phyloP scores from a whole-genome alignment of 768 basidiomycete species.

The Imleria badia region DNA sequence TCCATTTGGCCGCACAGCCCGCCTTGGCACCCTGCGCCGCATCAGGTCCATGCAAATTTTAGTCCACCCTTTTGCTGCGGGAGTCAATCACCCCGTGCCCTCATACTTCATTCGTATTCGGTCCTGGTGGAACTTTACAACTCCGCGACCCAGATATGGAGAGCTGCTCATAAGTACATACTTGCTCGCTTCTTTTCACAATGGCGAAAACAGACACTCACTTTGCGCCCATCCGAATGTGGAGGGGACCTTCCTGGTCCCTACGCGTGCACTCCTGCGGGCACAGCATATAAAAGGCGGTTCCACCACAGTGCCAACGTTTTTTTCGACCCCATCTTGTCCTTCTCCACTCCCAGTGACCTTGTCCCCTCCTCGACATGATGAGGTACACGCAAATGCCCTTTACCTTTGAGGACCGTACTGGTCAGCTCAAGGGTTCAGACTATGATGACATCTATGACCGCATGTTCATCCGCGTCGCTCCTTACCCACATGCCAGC shows the following conservation, averaged over 20 bases:
- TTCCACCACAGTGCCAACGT: not conserved
- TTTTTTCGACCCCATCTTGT: not conserved
- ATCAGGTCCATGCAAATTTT: not conserved
- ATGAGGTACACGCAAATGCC: constrained; percentile 39
- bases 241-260: constrained; percentile 17
- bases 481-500: constrained; percentile 43
- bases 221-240: constrained; percentile 27
- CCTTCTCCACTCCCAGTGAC: not conserved
- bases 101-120: not conserved
- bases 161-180: constrained; percentile 25
- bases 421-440: constrained; percentile 49
- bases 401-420: constrained; percentile 67
- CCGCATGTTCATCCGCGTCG: constrained; percentile 65
- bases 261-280: constrained; percentile 19
- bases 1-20: constrained; percentile 4
- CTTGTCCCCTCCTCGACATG: constrained; percentile 19
- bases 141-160: constrained; percentile 33
- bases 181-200: constrained; percentile 24
- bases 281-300: constrained; percentile 22
- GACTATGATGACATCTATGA: constrained; percentile 83
- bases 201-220: constrained; percentile 21
- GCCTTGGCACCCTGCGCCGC: constrained; percentile 5
- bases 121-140: constrained; percentile 18
- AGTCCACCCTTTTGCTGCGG: constrained; percentile 4
- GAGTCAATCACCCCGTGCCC: constrained; percentile 6